Evolutionary conservation across 768 basidiomycete genomes (phyloP).

Genomic region (Trichaptum fuscoviolaceum): DNA sequence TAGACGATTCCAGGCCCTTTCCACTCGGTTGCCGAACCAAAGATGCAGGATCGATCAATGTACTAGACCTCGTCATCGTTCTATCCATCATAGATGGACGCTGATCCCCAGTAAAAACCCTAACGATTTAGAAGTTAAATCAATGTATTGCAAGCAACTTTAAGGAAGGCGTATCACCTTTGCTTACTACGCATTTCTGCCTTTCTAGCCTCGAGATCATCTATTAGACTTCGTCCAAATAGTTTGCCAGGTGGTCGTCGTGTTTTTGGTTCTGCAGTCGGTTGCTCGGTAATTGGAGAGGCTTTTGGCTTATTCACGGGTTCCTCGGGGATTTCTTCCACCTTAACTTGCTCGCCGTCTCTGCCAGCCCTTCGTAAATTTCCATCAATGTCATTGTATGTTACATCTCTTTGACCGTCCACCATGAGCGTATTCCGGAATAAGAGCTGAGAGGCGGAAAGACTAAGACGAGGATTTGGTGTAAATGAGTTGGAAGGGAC

Average conservation of each 20-base stretch:
- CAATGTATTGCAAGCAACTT: background rate
- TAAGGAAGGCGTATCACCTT: slow-evolving; percentile 43
- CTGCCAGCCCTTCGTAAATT: slow-evolving; percentile 64
- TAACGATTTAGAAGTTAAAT: slow-evolving; percentile 25
- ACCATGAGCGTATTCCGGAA: slow-evolving; percentile 78
- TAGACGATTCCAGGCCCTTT: slow-evolving; percentile 40
- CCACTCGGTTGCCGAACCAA: slow-evolving; percentile 45
- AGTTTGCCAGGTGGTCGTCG: slow-evolving; percentile 73
- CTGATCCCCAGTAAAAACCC: slow-evolving; percentile 84
- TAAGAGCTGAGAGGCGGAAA: slow-evolving; percentile 76
- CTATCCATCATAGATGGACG: slow-evolving; percentile 93
- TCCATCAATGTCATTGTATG: slow-evolving; percentile 55
- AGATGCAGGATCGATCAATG: slow-evolving; percentile 68
- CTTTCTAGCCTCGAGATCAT: slow-evolving; percentile 82
- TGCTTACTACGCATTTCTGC: slow-evolving; percentile 76
- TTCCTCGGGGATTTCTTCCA: slow-evolving; percentile 34
- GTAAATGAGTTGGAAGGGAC: slow-evolving; percentile 62
- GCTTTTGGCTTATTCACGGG: slow-evolving; percentile 29
- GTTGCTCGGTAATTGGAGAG: slow-evolving; percentile 18
- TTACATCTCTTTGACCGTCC: slow-evolving; percentile 58
- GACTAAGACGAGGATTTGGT: slow-evolving; percentile 68
- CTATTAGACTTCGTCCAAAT: slow-evolving; percentile 85
- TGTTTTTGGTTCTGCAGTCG: slow-evolving; percentile 14
- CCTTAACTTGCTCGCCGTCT: slow-evolving; percentile 74
- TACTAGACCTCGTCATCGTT: slow-evolving; percentile 48